Evolutionary conservation across 2,329 filamentous ascomycete species (phyloP).

Genomic region (Talaromyces piceae): DNA sequence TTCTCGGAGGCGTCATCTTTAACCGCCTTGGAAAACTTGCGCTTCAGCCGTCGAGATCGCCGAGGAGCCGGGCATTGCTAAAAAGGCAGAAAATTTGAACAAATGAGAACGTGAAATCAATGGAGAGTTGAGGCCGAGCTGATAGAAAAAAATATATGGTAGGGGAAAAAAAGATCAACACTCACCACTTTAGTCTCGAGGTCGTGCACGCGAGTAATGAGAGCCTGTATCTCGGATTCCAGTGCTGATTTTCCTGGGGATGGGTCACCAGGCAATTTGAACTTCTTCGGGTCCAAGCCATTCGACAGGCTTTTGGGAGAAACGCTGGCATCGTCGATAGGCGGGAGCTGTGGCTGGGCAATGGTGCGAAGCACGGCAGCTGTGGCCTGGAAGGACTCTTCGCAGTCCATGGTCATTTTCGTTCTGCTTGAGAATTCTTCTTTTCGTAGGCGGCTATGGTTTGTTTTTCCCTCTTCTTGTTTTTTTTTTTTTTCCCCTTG

Average conservation of each 20-base stretch:
- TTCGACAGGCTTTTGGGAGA: conserved; percentile 37
- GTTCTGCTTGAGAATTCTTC: too few relatives aligned
- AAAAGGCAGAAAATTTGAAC: conserved; percentile 19
- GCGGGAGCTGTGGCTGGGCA: conserved; percentile 29
- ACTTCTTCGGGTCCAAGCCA: conserved; percentile 44
- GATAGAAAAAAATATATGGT: background rate
- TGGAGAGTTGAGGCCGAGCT: background rate
- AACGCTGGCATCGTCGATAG: conserved; percentile 25
- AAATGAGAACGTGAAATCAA: conserved; percentile 1
- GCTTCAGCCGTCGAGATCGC: conserved; percentile 29
- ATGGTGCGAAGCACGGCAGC: conserved; percentile 37
- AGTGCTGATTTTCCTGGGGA: conserved; percentile 68
- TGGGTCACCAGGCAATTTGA: conserved; percentile 70
- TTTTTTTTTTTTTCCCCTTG: background rate
- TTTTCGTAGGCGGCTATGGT: too few relatives aligned
- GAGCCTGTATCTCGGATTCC: conserved; percentile 73
- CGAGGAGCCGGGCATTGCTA: conserved; percentile 31
- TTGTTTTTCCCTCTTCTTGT: background rate
- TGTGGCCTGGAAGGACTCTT: conserved; percentile 42
- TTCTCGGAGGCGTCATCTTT: conserved; percentile 17
- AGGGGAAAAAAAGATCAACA: conserved; percentile 8
- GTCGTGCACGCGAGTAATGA: conserved; percentile 69
- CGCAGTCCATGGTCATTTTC: conserved; percentile 38
- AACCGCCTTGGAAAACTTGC: conserved; percentile 32
- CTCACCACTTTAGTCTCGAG: conserved; percentile 69